Evolutionary conservation across 148 eudicot genomes (phyloP), one percentile per base, ranked within the genome.

Genomic region (Polygonum aviculare): DNA sequence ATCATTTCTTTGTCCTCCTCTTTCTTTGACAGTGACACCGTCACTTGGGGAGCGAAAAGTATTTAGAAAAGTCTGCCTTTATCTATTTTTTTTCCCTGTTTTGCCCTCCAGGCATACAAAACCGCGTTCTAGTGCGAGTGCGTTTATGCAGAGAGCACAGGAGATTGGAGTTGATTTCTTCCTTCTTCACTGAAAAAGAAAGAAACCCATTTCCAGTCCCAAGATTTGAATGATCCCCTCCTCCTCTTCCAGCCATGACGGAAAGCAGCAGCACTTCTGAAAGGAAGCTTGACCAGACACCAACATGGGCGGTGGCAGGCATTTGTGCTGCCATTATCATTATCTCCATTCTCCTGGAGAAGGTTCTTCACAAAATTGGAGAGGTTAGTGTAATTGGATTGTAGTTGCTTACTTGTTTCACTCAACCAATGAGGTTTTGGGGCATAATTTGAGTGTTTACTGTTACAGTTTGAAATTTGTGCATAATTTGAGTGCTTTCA

Each of bases 281-380:
- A 26, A 89, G 96, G 81, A 83, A 90, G 80, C 92, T 93, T 33
- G 92, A 93, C 79, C 76, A 77, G 35, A 93, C 98, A n/a, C 93
- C 98, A 3, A 91, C 98, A 14, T 93, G 98, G 98, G 93, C 98
- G 3, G 98, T 93, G 36, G 85, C 96, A 62, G 82, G 84, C 12
- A 93, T 91, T 63, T 85, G 86, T 73, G 92, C 90, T 3, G 51
- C 89, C 60, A 93, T 93, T 38, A 74, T 93, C 74, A 1, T 85
- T 11, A 78, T 93, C 71, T 93, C 98, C 16, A 88, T 91, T 48
- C 10, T 79, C n/a, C 81, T 93, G 77, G 98, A 93, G 80, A 87
- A 86, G 41, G 79, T 80, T 70, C 85, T 93, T 75, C 93, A 93
- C 81, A 73, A 21, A 10, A 70, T 89, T 52, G 90, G 87, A 45